A percentile compares a stretch with the other conserved stretches of the same genome.
Conservation (phyloP, 306 rosid genomes). For the Boehmeria nivea region DNA sequence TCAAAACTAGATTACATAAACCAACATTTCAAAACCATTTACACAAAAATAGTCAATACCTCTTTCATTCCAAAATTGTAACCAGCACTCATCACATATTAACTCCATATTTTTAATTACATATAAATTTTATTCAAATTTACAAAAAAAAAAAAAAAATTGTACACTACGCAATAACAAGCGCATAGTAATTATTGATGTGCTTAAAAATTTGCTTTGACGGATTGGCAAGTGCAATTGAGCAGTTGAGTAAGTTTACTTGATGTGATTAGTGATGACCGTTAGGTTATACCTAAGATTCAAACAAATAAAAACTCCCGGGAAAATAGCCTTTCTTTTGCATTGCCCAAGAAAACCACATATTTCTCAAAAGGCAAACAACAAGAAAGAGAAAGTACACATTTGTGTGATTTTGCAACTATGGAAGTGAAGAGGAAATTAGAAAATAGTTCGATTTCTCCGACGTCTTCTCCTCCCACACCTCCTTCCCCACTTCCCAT, state of each 20-base stretch:
- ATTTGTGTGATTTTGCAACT: background rate
- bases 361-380: too few relatives aligned
- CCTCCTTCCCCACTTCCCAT: slow-evolving; percentile 82
- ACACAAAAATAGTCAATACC: too few relatives aligned
- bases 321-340: slow-evolving; percentile 19
- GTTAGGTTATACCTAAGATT: slow-evolving; percentile 48
- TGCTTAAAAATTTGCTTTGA: background rate
- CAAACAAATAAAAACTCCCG: slow-evolving; percentile 17
- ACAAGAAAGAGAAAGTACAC: slow-evolving; percentile 2
- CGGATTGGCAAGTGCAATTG: slow-evolving; percentile 8
- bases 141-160: too few relatives aligned
- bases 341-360: background rate
- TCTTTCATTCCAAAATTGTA: too few relatives aligned
- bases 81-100: too few relatives aligned
- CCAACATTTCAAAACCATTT: too few relatives aligned
- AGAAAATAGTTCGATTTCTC: slow-evolving; percentile 26
- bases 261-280: slow-evolving; percentile 26
- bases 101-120: too few relatives aligned
- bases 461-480: slow-evolving; percentile 74
- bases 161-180: too few relatives aligned
- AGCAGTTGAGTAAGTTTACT: slow-evolving; percentile 21
- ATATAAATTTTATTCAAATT: too few relatives aligned
- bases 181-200: too few relatives aligned
- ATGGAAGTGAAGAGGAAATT: slow-evolving; percentile 17
- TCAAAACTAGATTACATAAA: too few relatives aligned